Evolutionary conservation across 257 asterid genomes (phyloP).

Genomic region (Petrea volubilis): DNA sequence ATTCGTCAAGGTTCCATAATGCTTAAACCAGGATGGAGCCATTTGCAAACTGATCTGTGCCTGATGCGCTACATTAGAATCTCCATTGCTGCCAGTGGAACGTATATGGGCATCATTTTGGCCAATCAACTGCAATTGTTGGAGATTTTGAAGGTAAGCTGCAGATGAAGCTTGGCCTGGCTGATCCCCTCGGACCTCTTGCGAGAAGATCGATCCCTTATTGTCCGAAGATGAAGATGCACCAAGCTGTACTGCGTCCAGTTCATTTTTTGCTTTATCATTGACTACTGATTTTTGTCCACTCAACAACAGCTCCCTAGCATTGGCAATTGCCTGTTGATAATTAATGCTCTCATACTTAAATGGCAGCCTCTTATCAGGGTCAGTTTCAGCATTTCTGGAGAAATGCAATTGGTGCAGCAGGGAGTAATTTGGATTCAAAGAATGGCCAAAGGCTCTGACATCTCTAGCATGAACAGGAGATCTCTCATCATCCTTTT

Average conservation of each 20-base stretch:
- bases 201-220: slow-evolving; percentile 28
- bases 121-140: slow-evolving; percentile 20
- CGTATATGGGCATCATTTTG: slow-evolving; percentile 25
- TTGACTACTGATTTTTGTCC: slow-evolving; percentile 28
- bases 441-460: slow-evolving; percentile 30
- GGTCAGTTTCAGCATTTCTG: slow-evolving; percentile 23
- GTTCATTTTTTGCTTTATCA: slow-evolving; percentile 24
- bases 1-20: slow-evolving; percentile 36
- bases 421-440: slow-evolving; percentile 30
- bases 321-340: slow-evolving; percentile 37
- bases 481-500: slow-evolving; percentile 21
- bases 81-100: slow-evolving; percentile 21
- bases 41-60: slow-evolving; percentile 35
- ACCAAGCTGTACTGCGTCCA: slow-evolving; percentile 18
- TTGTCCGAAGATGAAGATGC: slow-evolving; percentile 16
- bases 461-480: slow-evolving; percentile 20
- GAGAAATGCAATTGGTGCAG: slow-evolving; percentile 32
- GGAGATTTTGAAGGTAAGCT: slow-evolving; percentile 25
- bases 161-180: slow-evolving; percentile 27
- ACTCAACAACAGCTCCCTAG: slow-evolving; percentile 27
- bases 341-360: slow-evolving; percentile 16
- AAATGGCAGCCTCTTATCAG: slow-evolving; percentile 13
- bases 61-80: slow-evolving; percentile 19
- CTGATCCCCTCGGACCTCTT: slow-evolving; percentile 26
- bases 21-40: slow-evolving; percentile 55